Percentiles rank a stretch among this genome's conserved stretches.
Evolutionary conservation across 2,329 filamentous ascomycete species (phyloP).

Genomic region (Neospermospora avenae): DNA sequence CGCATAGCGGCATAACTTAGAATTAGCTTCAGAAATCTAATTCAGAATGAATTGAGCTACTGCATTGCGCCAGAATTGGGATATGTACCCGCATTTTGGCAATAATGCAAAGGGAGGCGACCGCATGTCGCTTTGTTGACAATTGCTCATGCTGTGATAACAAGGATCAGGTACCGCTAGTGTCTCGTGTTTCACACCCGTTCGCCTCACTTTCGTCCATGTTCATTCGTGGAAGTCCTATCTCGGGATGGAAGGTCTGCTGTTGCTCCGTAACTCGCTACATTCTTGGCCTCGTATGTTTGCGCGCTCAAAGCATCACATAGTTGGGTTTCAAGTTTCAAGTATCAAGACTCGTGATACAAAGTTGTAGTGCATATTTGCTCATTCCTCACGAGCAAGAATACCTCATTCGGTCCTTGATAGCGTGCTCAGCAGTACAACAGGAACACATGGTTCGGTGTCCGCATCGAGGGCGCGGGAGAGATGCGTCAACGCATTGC

Average conservation of each 20-base stretch:
- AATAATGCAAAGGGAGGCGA: background rate
- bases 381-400: background rate
- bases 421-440: background rate
- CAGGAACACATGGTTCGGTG: background rate
- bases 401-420: background rate
- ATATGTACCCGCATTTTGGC: background rate
- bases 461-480: background rate
- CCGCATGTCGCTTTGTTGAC: background rate
- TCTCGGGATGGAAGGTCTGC: background rate
- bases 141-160: background rate
- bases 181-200: background rate
- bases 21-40: background rate
- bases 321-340: too few relatives aligned
- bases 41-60: background rate
- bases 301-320: background rate
- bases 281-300: background rate
- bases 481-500: background rate
- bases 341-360: background rate
- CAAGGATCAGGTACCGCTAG: background rate
- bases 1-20: background rate
- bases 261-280: background rate
- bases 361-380: background rate
- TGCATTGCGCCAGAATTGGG: background rate
- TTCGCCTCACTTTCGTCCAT: background rate
- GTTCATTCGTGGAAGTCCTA: too few relatives aligned